Base-by-base conservation (phyloP, 306 rosid species). In the Sicyos edulis region DNA sequence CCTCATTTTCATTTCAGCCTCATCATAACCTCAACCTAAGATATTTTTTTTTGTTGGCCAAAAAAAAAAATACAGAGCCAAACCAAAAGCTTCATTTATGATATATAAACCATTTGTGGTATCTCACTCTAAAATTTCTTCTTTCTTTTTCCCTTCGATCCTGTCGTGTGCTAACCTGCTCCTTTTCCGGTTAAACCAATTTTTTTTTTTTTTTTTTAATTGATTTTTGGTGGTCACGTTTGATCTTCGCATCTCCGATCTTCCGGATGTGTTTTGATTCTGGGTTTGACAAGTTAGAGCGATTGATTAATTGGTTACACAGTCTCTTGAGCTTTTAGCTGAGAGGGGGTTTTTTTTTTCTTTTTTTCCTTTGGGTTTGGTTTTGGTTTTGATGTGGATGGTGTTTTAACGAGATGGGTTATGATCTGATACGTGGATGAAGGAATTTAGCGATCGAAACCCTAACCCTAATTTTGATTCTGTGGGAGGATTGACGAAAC, bases 401-500 rank as follows among this genome's bases (percentile, higher is more conserved):
- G 45, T 21, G 45, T 61, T 47, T 44, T n/a, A n/a, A 16, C 45
- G 73, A 16, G 34, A 45, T 45, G 71, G 54, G 55, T 12, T 53
- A 66, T 58, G 64, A 47, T 82, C 64, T 64, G 74, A 32, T 54
- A 51, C 74, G 13, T 76, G 44, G 8, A 76, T 85, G 89, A 81
- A 67, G 76, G 89, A 80, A 67, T 75, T 77, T 45, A 24, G 10
- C 29, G 74, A 59, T 73, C 22, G 77, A 51, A 69, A 47, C 72
- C 54, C 72, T 66, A 68, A 68, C 73, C 73, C 73, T 68, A 68
- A 68, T 22, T 68, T 49, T 20, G 57, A 68, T 49, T 49, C 42
- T 32, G 47, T 51, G 65, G 49, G 71, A 79, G 22, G 65, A 19
- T 29, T 45, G 49, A 29, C 37, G 54, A 64, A 74, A 24, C 60